These are phyloP conservation scores for Trypanosoma mega DNA, from an alignment of 208 protist species.

Conservation along the genomic window DNA sequence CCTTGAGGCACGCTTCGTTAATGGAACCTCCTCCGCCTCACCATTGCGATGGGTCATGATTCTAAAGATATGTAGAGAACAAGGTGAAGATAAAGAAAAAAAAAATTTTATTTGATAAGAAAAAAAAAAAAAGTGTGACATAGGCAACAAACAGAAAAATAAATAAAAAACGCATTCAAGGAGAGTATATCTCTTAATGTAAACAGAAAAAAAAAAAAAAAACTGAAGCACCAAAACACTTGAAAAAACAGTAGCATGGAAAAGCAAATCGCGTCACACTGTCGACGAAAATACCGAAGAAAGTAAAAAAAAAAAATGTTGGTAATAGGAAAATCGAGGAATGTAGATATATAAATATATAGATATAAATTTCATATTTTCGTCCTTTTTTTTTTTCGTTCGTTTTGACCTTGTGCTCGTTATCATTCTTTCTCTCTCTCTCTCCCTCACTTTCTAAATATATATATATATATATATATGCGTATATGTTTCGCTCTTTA, in stretches of 20 bases:
- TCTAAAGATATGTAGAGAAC: no score
- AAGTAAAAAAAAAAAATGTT: constrained; percentile 7
- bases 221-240: constrained; percentile 9
- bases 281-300: not conserved
- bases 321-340: not conserved
- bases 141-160: constrained; percentile 8
- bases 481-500: no score
- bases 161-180: constrained; percentile 12
- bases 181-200: no score
- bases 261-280: not conserved
- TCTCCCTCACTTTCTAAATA: no score
- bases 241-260: not conserved
- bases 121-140: constrained; percentile 7
- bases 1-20: constrained; percentile 8
- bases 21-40: constrained; percentile 3
- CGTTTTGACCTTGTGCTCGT: no score
- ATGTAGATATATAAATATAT: constrained; percentile 7
- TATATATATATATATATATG: no score
- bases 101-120: constrained; percentile 15
- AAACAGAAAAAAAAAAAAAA: constrained; percentile 7
- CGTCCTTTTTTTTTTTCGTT: not conserved
- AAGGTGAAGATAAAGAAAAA: no score
- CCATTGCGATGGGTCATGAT: not conserved
- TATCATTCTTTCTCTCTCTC: no score
- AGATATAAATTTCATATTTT: not conserved